Base-by-base conservation (phyloP, 441 rosid species). In the Hura crepitans region DNA sequence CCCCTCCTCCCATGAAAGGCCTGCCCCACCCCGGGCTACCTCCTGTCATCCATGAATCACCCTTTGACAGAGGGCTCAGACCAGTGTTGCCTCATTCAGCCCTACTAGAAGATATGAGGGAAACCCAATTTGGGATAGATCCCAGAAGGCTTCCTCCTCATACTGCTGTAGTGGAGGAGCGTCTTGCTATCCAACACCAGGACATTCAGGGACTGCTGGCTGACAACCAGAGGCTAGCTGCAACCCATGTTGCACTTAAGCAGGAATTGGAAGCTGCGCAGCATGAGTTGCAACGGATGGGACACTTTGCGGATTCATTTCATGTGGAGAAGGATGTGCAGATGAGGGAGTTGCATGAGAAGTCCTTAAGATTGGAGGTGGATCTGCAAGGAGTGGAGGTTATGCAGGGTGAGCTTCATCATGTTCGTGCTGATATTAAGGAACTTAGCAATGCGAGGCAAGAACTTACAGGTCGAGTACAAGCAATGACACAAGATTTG, bases 211-310 rank as follows among this genome's bases (percentile, higher is more conserved):
- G 82, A n/a, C 84, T 92, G 18, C 78, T 94, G 62, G 96, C 86
- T 17, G 95, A 94, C 80, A 92, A 92, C 68, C 97, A 92, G 83
- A 75, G 90, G 63, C 78, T 89, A 0, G 97, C 96, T 49, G 97
- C 97, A 0, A 94, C 96, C 9, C 99, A 90, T 62, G 97, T 94
- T 47, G 97, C 99, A 1, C 79, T 94, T 15, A 94, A 94, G 82
- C 99, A 94, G 81, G 99, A 92, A 46, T 53, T 94, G 68, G 99
- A 92, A 77, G 94, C 82, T 50, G 82, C 91, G 2, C 96, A 90
- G 79, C 85, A 87, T 59, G 97, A 90, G 73, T 74, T 90, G 79
- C 93, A 90, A 23, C 83, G 85, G 53, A 89, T 85, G 85, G 71
- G 81, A 30, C 90, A 83, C 46, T 80, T 82, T 75, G 87, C 84